A percentile compares a stretch with the other conserved stretches of the same genome.
Evolutionary conservation across 2,329 filamentous ascomycete genomes (phyloP).

Genomic region (Tothia fuscella): DNA sequence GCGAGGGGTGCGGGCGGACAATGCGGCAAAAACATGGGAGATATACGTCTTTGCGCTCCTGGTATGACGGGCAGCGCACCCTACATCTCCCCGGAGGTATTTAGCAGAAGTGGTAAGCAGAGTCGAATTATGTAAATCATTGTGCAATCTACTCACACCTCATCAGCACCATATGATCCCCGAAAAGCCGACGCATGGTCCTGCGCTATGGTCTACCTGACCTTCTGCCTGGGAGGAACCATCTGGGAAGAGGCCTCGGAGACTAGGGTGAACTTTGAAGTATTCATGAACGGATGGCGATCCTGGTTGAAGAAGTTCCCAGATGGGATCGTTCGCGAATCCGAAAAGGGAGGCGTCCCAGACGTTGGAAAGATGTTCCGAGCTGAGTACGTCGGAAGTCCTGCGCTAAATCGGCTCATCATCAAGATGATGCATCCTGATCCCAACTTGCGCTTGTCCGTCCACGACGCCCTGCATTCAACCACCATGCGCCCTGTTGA

Average conservation of each 20-base stretch:
- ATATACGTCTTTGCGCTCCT: conserved; percentile 58
- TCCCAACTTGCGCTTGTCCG: conserved; percentile 56
- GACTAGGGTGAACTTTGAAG: conserved; percentile 45
- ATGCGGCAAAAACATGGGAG: conserved; percentile 61
- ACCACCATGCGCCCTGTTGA: conserved; percentile 65
- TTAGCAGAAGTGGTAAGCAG: conserved; percentile 51
- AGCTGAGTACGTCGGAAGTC: conserved; percentile 44
- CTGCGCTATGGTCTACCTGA: conserved; percentile 70
- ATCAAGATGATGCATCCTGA: conserved; percentile 75
- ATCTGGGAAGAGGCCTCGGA: conserved; percentile 61
- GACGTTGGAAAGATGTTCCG: conserved; percentile 53
- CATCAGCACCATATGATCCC: conserved; percentile 51
- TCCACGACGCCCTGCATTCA: conserved; percentile 55
- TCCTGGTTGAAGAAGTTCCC: conserved; percentile 50
- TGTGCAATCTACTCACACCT: conserved; percentile 10
- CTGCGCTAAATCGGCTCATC: conserved; percentile 57
- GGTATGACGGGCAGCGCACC: conserved; percentile 77
- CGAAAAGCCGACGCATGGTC: conserved; percentile 78
- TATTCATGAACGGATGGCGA: conserved; percentile 55
- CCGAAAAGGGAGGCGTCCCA: conserved; percentile 44
- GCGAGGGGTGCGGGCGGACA: conserved; percentile 59
- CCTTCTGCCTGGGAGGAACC: conserved; percentile 58
- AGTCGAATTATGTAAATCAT: not conserved
- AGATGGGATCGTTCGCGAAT: conserved; percentile 30
- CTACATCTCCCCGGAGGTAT: conserved; percentile 78